phyloP scores from a whole-genome alignment of 2,329 filamentous ascomycete genomes.

The Fusarium sp. region DNA sequence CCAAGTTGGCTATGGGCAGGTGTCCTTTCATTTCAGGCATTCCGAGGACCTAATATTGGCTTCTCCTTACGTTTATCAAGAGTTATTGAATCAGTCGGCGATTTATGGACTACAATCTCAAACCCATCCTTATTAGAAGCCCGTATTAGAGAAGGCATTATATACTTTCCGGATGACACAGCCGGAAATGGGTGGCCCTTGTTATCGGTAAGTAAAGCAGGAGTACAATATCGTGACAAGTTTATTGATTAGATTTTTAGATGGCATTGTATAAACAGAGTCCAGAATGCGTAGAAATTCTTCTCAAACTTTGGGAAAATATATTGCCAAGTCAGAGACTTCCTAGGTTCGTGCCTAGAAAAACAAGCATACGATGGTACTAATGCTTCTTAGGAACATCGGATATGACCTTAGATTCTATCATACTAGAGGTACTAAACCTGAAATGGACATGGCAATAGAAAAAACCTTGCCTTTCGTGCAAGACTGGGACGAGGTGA shows the following conservation, averaged over 20 bases:
- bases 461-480: background rate
- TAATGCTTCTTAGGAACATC: background rate
- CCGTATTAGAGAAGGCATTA: rapidly evolving
- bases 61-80: slow-evolving; percentile 10
- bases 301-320: slow-evolving; percentile 18
- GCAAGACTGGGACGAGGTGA: rapidly evolving
- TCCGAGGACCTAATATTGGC: rapidly evolving
- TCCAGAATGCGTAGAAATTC: rapidly evolving
- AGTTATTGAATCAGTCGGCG: rapidly evolving
- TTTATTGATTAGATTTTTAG: rapidly evolving
- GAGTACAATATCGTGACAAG: rapidly evolving
- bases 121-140: rapidly evolving
- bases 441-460: background rate
- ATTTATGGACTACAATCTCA: rapidly evolving
- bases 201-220: background rate
- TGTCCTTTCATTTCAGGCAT: background rate
- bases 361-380: rapidly evolving
- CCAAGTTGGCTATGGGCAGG: slow-evolving; percentile 29
- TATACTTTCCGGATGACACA: slow-evolving; percentile 7
- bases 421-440: rapidly evolving
- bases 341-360: background rate
- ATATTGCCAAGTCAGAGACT: slow-evolving; percentile 20
- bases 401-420: rapidly evolving
- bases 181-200: rapidly evolving
- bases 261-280: rapidly evolving